phyloP scores from a whole-genome alignment of 2,329 filamentous ascomycete species.

The Xylariaceae sp. region DNA sequence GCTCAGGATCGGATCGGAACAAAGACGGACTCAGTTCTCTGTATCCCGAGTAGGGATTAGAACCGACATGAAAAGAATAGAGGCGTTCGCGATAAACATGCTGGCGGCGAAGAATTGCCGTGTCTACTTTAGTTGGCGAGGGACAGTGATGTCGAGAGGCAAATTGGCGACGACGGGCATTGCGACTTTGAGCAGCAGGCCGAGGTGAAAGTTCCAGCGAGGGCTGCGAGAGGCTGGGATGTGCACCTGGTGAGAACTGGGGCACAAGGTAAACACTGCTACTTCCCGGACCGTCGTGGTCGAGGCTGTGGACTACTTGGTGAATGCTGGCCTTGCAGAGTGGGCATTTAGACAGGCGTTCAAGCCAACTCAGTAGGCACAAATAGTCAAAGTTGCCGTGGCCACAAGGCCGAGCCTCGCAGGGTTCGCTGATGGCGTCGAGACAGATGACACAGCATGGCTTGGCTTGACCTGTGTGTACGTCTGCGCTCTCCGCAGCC shows the following conservation, averaged over 20 bases:
- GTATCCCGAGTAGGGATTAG: slow-evolving; percentile 74
- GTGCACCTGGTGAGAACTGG: slow-evolving; percentile 17
- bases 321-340: slow-evolving; percentile 62
- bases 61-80: slow-evolving; percentile 78
- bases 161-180: slow-evolving; percentile 13
- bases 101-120: slow-evolving; percentile 56
- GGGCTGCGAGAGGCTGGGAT: neutral
- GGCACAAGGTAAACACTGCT: slow-evolving; percentile 58
- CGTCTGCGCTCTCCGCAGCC: slow-evolving; percentile 22
- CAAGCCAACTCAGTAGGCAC: slow-evolving; percentile 79
- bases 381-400: slow-evolving; percentile 82
- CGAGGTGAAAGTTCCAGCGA: slow-evolving; percentile 1
- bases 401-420: slow-evolving; percentile 69
- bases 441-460: slow-evolving; percentile 84
- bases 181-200: neutral
- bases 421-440: slow-evolving; percentile 67
- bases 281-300: slow-evolving; percentile 39
- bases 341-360: slow-evolving; percentile 69
- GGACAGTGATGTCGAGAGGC: slow-evolving; percentile 7
- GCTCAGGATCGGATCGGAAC: slow-evolving; percentile 60
- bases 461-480: slow-evolving; percentile 27
- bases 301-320: slow-evolving; percentile 63
- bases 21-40: slow-evolving; percentile 65
- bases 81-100: slow-evolving; percentile 68
- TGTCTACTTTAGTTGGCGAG: slow-evolving; percentile 26